phyloP scores from a whole-genome alignment of 2,329 filamentous ascomycete species.

The Trichoderma oligosporum region DNA sequence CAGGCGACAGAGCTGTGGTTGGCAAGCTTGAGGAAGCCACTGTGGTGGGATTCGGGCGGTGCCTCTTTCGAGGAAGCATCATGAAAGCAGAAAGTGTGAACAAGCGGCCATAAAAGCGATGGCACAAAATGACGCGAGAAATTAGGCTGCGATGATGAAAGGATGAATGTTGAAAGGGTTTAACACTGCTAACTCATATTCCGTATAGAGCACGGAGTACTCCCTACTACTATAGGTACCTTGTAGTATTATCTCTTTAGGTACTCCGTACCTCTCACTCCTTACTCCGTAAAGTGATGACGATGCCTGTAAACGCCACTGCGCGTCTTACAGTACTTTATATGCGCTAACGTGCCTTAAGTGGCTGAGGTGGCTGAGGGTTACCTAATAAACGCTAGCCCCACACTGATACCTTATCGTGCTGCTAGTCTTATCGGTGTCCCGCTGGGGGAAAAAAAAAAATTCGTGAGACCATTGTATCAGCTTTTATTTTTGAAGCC shows the following conservation, averaged over 20 bases:
- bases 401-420: conserved; percentile 20
- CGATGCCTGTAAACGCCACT: conserved; percentile 17
- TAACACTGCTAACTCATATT: too few species aligned
- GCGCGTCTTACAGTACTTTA: conserved; percentile 1
- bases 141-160: neutral
- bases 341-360: conserved; percentile 8
- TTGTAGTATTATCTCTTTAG: neutral
- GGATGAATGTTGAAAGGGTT: neutral
- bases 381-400: conserved; percentile 22
- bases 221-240: neutral
- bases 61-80: conserved; percentile 36
- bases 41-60: conserved; percentile 30
- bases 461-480: conserved; percentile 10
- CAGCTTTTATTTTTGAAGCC: conserved; percentile 14
- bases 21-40: conserved; percentile 22
- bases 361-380: conserved; percentile 18
- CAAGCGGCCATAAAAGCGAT: neutral
- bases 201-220: too few species aligned
- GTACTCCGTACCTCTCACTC: too few species aligned
- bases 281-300: conserved; percentile 19
- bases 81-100: conserved; percentile 11
- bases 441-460: conserved; percentile 35
- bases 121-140: neutral
- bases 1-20: conserved; percentile 22
- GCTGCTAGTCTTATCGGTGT: conserved; percentile 27